Base-by-base conservation (phyloP, 2,329 filamentous ascomycete species). In the Penicillium sp. region DNA sequence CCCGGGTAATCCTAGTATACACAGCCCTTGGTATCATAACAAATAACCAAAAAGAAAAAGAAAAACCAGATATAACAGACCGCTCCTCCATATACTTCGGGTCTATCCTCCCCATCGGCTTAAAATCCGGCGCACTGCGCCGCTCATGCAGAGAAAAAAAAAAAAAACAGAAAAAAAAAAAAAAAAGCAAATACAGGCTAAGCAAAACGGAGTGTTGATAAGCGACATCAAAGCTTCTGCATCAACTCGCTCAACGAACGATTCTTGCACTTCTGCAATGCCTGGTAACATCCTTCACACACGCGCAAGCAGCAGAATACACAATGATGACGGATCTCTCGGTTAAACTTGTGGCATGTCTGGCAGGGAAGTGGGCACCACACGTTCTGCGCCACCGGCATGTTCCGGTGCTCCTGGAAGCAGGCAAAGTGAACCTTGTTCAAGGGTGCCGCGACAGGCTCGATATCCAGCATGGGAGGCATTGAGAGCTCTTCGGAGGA, bases 331-430 rank as follows among this genome's bases (percentile, higher is more conserved):
- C 75, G 68, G 21, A 71, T 63, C 57, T 77, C 69, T 3, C 66
- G 69, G 52, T 77, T 74, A 13, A 68, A 66, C 49, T 74, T 73
- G 35, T 71, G 70, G 57, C 76, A 79, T 4, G 74, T 71, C 75
- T 78, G 77, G 63, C 76, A 79, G 10, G 75, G 76, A 33, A 77
- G 64, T 5, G 75, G 66, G 60, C 74, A 72, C 70, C 73, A 73
- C 52, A 66, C 60, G 56, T 79, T 79, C 46, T 67, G 68, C n/a
- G 71, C 65, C 2, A 62, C 53, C 1, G 65, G 66, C 69, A 78
- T 76, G 0, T 63, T 61, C 13, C 68, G 66, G 50, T 79, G 76
- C 7, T 69, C 67, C 55, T 77, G 74, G 58, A 73, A 78, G 61
- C 76, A 79, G 29, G 62, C 57, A 53, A 68, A 73, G 52, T 78